Evolutionary conservation across 768 basidiomycete species (phyloP), one percentile per base, ranked within the genome.

Genomic region (Boletus tylopilopsis): DNA sequence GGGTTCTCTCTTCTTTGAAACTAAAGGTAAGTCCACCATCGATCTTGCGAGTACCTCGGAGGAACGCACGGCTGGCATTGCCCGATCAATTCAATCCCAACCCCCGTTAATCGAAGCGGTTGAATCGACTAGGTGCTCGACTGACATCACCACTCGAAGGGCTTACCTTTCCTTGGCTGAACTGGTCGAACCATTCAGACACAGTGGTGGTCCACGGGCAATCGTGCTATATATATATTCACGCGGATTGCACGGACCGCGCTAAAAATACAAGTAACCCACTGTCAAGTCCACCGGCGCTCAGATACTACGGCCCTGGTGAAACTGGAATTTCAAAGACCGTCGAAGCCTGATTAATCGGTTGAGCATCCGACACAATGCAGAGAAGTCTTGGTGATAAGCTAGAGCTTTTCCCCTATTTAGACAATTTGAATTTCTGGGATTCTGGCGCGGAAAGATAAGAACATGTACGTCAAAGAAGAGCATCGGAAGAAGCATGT

Each of bases 381-480:
- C n/a, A n/a, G n/a, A n/a, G n/a, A n/a, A n/a, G n/a, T n/a, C 33
- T 55, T 49, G 40, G 27, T 2, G 37, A 32, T n/a, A 51, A 30
- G 42, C n/a, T n/a, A 42, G 23, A 33, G n/a, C 13, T 42, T 24
- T 50, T 39, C 22, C 18, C 42, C 34, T 30, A 54, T 53, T 47
- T 51, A 23, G 61, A 29, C 2, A 32, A 42, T 52, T 46, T 41
- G 49, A 40, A 40, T 50, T 41, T 25, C 16, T 35, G 23, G 27
- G 36, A 25, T 23, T 51, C 38, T 41, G 41, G 37, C 36, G 15
- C 15, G 21, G 32, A 45, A 19, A 44, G 55, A 44, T 50, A 60
- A 41, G 42, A 45, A 18, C 23, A 34, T 48, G 50, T 60, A 54
- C 58, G 54, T 56, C 58, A 58, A n/a, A 55, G 49, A 35, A 50